Evolutionary conservation across 1,284 basidiomycete species (phyloP).

Genomic region (Ceratobasidium papillatum): DNA sequence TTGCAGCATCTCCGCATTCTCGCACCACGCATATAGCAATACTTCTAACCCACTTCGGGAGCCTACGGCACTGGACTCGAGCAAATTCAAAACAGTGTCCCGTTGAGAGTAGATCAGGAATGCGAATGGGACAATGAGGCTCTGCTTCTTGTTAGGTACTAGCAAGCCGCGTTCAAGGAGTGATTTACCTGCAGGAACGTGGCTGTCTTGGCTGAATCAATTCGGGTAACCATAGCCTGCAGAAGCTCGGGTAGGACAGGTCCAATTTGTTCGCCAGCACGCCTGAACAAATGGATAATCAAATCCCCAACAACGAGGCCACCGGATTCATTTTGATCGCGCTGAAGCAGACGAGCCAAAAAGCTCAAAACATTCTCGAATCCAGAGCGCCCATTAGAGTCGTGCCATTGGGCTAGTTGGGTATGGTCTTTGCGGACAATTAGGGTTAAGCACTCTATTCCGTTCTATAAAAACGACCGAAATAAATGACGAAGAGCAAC

Average conservation of each 20-base stretch:
- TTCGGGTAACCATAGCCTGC: conserved; percentile 81
- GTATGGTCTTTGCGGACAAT: conserved; percentile 87
- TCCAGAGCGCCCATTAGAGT: conserved; percentile 72
- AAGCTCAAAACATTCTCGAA: conserved; percentile 76
- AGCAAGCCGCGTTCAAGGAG: neutral
- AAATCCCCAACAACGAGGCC: conserved; percentile 93
- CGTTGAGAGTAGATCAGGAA: conserved; percentile 89
- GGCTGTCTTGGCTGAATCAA: conserved; percentile 84
- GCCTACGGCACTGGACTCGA: conserved; percentile 70
- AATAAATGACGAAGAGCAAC: neutral
- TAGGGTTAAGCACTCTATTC: conserved; percentile 81
- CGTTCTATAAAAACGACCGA: conserved; percentile 63
- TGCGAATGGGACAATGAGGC: conserved; percentile 90
- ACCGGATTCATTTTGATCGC: conserved; percentile 82
- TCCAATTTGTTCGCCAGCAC: conserved; percentile 76
- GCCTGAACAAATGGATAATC: conserved; percentile 89
- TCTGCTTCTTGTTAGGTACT: conserved; percentile 56
- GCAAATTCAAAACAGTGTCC: conserved; percentile 75
- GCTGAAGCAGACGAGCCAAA: conserved; percentile 73
- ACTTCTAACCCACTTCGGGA: conserved; percentile 76
- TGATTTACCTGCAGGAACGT: conserved; percentile 81
- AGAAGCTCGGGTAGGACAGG: conserved; percentile 88
- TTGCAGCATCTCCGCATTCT: conserved; percentile 92
- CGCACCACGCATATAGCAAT: conserved; percentile 89
- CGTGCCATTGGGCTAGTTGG: conserved; percentile 81